Percentiles rank a stretch among this genome's conserved stretches.
These are phyloP conservation scores for Gossypium bickii DNA, from an alignment of 345 rosid genomes.

Conservation along the genomic window DNA sequence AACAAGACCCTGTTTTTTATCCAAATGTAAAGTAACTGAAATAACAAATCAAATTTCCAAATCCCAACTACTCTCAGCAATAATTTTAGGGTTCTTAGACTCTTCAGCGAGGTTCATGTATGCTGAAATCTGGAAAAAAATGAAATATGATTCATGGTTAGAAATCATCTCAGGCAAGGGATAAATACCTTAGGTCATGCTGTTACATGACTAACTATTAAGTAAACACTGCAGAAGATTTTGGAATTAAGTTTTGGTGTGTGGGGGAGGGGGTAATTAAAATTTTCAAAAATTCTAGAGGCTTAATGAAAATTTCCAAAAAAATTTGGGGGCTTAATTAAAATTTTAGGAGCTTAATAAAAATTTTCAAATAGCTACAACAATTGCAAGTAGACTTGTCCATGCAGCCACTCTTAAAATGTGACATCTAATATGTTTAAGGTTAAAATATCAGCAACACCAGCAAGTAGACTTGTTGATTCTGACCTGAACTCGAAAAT, in stretches of 20 bases:
- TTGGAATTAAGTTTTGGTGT: too few relatives aligned
- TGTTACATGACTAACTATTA: not conserved
- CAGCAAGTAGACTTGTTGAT: too few relatives aligned
- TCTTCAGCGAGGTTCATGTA: constrained; percentile 10
- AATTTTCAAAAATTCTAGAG: not conserved
- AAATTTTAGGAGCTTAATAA: too few relatives aligned
- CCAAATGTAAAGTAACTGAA: constrained; percentile 14
- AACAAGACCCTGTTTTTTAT: constrained; percentile 5
- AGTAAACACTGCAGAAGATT: too few relatives aligned
- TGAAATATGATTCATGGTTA: not conserved
- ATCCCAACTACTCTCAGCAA: constrained; percentile 16
- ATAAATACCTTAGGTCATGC: not conserved
- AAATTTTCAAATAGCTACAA: too few relatives aligned
- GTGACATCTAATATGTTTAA: not conserved
- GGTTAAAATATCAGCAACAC: not conserved
- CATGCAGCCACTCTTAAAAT: not conserved
- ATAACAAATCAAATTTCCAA: constrained; percentile 9
- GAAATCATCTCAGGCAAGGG: constrained; percentile 3
- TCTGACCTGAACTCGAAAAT: too few relatives aligned
- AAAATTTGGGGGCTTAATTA: too few relatives aligned
- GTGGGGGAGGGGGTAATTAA: too few relatives aligned
- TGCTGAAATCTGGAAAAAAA: constrained; percentile 9
- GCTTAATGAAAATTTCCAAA: too few relatives aligned
- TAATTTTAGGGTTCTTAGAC: constrained; percentile 6
- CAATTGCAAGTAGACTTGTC: too few relatives aligned